Evolutionary conservation across 768 basidiomycete genomes (phyloP).

Genomic region (Boletus speciosus): DNA sequence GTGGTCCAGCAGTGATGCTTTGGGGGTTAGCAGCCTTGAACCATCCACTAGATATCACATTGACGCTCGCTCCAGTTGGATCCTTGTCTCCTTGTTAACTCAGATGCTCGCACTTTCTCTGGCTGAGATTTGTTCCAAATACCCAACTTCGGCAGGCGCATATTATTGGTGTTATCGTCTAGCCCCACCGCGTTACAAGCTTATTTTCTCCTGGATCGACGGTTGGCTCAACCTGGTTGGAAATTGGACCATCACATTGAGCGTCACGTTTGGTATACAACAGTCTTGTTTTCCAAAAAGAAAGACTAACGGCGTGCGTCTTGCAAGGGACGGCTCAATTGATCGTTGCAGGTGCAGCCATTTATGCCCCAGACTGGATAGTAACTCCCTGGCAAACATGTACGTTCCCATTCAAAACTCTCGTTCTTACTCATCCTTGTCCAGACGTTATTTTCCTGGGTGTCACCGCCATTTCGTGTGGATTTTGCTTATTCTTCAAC

Average conservation of each 20-base stretch:
- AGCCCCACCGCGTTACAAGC: conserved; percentile 47
- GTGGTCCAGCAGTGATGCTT: conserved; percentile 54
- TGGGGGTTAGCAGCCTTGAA: conserved; percentile 43
- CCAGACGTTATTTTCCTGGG: conserved; percentile 56
- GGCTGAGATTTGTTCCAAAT: conserved; percentile 57
- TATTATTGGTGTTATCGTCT: conserved; percentile 68
- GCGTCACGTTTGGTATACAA: conserved; percentile 53
- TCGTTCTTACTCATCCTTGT: not conserved
- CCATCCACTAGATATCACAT: not conserved
- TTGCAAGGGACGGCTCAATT: conserved; percentile 54
- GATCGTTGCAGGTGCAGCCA: conserved; percentile 53
- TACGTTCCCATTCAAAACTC: conserved; percentile 19
- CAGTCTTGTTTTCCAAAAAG: not conserved
- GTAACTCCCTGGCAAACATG: conserved; percentile 61
- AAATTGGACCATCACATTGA: conserved; percentile 65
- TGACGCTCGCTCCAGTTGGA: conserved; percentile 37
- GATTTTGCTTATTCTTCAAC: conserved; percentile 57
- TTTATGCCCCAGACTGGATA: conserved; percentile 57
- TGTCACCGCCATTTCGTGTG: conserved; percentile 44
- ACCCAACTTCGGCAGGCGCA: conserved; percentile 58
- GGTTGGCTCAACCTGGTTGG: conserved; percentile 70
- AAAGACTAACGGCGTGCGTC: not conserved
- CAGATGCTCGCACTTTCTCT: conserved; percentile 51
- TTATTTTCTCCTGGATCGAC: conserved; percentile 60
- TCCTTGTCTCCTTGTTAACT: conserved; percentile 47